phyloP scores from a whole-genome alignment of 257 asterid genomes.

The Rauvolfia tetraphylla region DNA sequence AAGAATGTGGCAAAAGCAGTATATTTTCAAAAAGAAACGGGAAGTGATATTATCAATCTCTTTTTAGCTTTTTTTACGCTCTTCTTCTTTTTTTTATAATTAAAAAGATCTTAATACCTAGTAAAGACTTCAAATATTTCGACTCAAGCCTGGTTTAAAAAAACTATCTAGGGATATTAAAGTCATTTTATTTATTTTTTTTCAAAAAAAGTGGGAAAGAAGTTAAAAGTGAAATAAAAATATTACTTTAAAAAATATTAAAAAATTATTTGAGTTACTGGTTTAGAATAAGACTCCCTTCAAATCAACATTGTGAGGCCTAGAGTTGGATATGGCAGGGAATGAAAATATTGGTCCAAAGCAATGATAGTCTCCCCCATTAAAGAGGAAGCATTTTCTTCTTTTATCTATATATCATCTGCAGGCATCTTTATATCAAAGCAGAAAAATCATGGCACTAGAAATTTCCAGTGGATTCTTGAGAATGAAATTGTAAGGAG shows the following conservation, averaged over 20 bases:
- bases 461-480: neutral
- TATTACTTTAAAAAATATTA: too few relatives aligned
- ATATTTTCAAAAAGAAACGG: too few relatives aligned
- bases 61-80: too few relatives aligned
- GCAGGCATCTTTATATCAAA: neutral
- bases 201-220: too few relatives aligned
- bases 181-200: too few relatives aligned
- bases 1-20: neutral
- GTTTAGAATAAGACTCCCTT: neutral
- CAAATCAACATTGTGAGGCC: conserved; percentile 8
- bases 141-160: too few relatives aligned
- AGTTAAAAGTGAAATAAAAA: too few relatives aligned
- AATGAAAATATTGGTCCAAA: neutral
- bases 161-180: too few relatives aligned
- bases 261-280: conserved; percentile 1
- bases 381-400: neutral
- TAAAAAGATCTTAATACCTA: too few relatives aligned
- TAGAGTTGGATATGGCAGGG: neutral
- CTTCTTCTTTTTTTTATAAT: too few relatives aligned
- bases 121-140: too few relatives aligned
- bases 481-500: neutral
- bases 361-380: conserved; percentile 4
- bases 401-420: neutral
- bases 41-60: too few relatives aligned
- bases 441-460: neutral